Evolutionary conservation across 148 eudicot species (phyloP).

Genomic region (Amaranthus palmeri): DNA sequence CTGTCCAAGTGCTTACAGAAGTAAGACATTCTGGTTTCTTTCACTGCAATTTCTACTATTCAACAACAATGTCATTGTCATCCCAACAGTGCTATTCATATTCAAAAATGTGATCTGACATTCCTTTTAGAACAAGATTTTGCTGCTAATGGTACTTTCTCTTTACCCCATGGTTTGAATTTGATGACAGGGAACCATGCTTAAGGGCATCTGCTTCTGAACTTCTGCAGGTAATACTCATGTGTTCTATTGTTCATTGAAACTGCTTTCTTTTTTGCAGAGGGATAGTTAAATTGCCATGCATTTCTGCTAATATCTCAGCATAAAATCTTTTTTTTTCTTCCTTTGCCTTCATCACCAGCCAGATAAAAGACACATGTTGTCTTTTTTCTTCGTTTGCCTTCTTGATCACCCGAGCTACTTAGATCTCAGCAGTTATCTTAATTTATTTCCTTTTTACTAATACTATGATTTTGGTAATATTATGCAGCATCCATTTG

Average conservation of each 20-base stretch:
- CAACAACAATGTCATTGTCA: not conserved
- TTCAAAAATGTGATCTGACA: not conserved
- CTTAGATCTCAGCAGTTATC: not conserved
- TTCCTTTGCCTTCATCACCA: too few species aligned
- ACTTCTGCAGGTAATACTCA: constrained; percentile 48
- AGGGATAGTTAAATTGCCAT: not conserved
- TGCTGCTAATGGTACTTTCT: not conserved
- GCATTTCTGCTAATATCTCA: not conserved
- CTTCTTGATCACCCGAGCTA: not conserved
- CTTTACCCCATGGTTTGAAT: constrained; percentile 4
- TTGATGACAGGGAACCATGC: constrained; percentile 53
- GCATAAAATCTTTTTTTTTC: not conserved
- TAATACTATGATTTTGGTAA: constrained; percentile 19
- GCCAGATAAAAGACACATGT: too few species aligned
- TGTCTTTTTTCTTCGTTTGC: too few species aligned
- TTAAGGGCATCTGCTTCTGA: constrained; percentile 74
- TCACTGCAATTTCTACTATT: constrained; percentile 1
- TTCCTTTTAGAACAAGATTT: not conserved
- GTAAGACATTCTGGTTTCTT: constrained; percentile 28
- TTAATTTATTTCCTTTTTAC: not conserved
- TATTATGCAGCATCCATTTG: constrained; percentile 72
- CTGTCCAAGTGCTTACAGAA: constrained; percentile 69
- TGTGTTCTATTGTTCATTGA: not conserved
- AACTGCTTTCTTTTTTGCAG: not conserved
- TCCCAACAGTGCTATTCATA: too few species aligned